Base-by-base conservation (phyloP, 2,329 filamentous ascomycete genomes). In the Penicillium sp. region DNA sequence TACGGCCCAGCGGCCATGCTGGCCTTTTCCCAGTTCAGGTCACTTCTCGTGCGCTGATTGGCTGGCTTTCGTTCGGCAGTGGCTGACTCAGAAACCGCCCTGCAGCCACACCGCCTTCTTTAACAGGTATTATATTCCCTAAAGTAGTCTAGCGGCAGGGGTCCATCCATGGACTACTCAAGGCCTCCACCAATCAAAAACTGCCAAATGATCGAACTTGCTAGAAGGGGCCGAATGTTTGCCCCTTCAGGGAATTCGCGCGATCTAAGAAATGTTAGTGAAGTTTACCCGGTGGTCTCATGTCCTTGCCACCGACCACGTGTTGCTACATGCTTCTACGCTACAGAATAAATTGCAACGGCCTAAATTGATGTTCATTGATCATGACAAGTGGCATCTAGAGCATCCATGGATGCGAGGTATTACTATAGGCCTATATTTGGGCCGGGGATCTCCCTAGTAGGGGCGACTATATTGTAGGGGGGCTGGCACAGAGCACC, bases 11-110 rank as follows among this genome's bases (percentile, higher is more conserved):
- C 64, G 65, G 66, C 69, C 68, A 72, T 65, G 63, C 64, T 72
- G 69, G 68, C 69, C 69, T 72, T 71, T 72, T 72, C 68, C 43
- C 46, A 57, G 62, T 61, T 63, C 60, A 66, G 67, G 65, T 66
- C 68, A 72, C 67, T 72, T 53, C 61, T 67, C 63, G 57, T 17
- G 8, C 33, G 28, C 2, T 64, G 55, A 71, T 72, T 72, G 70
- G 70, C 48, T 43, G 51, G 15, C 2, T 21, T 3, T 5, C 2
- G 32, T 43, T 38, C 29, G n/a, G 34, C 24, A 24, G 21, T 6
- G n/a, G 48, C 42, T 69, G 58, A 69, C 51, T 69, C 60, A 70
- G 58, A 49, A 31, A 32, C 12, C 6, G 17, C 34, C 42, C 34
- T 43, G 40, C 10, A 29, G 2, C 2, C 19, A 51, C 52, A 64